Evolutionary conservation across 2,329 filamentous ascomycete genomes (phyloP).

Genomic region (Curvularia spicifera): DNA sequence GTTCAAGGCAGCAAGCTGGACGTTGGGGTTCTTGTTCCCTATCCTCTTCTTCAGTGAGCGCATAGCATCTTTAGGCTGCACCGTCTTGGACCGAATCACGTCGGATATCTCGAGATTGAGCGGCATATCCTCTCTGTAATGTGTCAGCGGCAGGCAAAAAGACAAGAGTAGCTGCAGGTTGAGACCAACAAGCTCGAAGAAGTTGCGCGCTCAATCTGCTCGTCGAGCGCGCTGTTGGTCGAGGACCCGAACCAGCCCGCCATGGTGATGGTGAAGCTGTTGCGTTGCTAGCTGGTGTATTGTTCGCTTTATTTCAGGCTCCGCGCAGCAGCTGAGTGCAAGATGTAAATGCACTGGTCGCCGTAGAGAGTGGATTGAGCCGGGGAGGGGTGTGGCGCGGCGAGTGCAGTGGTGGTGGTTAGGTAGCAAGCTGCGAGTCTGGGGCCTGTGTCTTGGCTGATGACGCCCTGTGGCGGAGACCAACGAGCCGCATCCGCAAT

Average conservation of each 20-base stretch:
- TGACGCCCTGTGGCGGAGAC: slow-evolving; percentile 17
- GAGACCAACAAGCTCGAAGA: slow-evolving; percentile 80
- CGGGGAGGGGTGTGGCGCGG: slow-evolving; percentile 3
- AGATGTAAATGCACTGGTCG: not conserved
- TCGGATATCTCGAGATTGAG: slow-evolving; percentile 98
- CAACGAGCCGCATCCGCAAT: slow-evolving; percentile 16
- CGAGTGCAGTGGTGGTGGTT: slow-evolving; percentile 7
- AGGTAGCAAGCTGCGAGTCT: slow-evolving; percentile 19
- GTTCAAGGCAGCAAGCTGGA: slow-evolving; percentile 92
- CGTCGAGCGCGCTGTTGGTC: slow-evolving; percentile 87
- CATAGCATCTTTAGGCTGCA: slow-evolving; percentile 98
- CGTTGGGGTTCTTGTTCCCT: slow-evolving; percentile 96
- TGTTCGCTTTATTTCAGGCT: not conserved
- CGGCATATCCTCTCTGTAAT: slow-evolving; percentile 84
- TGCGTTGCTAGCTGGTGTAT: not conserved
- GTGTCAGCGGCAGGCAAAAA: slow-evolving; percentile 17
- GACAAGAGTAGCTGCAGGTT: too few species aligned
- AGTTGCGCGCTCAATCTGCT: slow-evolving; percentile 95
- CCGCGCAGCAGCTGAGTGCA: too few species aligned
- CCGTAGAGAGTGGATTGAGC: not conserved
- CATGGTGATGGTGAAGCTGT: slow-evolving; percentile 62
- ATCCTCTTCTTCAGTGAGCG: slow-evolving; percentile 91
- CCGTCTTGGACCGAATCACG: slow-evolving; percentile 94
- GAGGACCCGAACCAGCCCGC: slow-evolving; percentile 91
- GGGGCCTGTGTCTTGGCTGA: slow-evolving; percentile 17